Evolutionary conservation across 768 basidiomycete species (phyloP).

Genomic region (Tubosaeta sp.): DNA sequence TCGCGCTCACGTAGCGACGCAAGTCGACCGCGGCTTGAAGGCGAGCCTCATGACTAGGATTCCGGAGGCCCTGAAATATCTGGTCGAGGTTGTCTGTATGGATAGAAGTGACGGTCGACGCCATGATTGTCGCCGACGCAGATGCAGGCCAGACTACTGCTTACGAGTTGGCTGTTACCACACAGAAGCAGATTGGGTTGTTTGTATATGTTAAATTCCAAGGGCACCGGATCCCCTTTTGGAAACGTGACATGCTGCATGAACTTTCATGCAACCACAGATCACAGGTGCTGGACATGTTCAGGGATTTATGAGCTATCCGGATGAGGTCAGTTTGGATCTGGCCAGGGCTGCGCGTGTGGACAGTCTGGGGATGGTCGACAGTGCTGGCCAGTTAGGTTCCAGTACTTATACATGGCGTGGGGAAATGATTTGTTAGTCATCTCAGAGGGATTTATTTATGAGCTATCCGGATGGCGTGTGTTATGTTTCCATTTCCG

Average conservation of each 20-base stretch:
- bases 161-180: conserved; percentile 7
- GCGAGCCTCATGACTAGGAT: conserved; percentile 60
- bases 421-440: too few relatives aligned
- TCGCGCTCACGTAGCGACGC: conserved; percentile 61
- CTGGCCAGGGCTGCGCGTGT: conserved; percentile 47
- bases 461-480: too few relatives aligned
- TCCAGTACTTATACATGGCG: too few relatives aligned
- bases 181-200: conserved; percentile 14
- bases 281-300: too few relatives aligned
- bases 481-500: too few relatives aligned
- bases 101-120: conserved; percentile 51
- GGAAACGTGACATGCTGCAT: background rate
- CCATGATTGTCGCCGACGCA: conserved; percentile 42
- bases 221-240: conserved; percentile 11
- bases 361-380: too few relatives aligned
- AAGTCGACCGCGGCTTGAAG: conserved; percentile 67
- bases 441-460: too few relatives aligned
- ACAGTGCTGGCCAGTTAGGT: too few relatives aligned
- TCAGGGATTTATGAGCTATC: too few relatives aligned
- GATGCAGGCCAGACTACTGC: conserved; percentile 2
- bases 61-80: conserved; percentile 66
- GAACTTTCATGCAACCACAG: too few relatives aligned
- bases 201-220: conserved; percentile 30
- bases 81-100: conserved; percentile 60
- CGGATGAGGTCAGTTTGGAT: too few relatives aligned